Conservation (phyloP, 805 yeast species). For the Yarrowia alimentaria region DNA sequence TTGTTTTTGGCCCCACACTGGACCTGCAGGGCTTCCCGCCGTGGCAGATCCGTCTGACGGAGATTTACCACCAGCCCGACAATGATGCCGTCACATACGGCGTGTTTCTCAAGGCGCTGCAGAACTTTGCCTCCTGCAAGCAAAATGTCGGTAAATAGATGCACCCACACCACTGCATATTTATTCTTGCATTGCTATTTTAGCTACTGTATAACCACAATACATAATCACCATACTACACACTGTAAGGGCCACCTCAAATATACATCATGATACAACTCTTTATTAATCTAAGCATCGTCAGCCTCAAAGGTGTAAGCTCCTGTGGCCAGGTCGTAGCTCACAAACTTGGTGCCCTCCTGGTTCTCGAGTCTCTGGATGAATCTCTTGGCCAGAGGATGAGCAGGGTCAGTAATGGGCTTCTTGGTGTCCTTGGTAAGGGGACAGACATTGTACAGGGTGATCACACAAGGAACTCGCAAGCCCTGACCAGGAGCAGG, state of each 20-base stretch:
- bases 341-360: conserved; percentile 60
- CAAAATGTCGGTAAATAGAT: conserved; percentile 79
- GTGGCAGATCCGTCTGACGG: conserved; percentile 92
- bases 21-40: conserved; percentile 96
- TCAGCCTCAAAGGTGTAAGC: conserved; percentile 43
- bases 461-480: conserved; percentile 69
- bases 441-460: conserved; percentile 80
- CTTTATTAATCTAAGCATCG: conserved; percentile 18
- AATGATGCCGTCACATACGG: conserved; percentile 76
- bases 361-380: conserved; percentile 61
- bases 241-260: neutral
- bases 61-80: conserved; percentile 87
- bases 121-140: conserved; percentile 67
- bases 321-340: conserved; percentile 69
- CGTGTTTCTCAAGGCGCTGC: conserved; percentile 57
- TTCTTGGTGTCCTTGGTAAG: conserved; percentile 65
- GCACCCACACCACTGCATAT: conserved; percentile 10
- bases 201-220: too few species aligned
- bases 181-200: conserved; percentile 25
- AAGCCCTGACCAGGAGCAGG: conserved; percentile 81
- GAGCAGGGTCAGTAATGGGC: conserved; percentile 74
- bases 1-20: conserved; percentile 80
- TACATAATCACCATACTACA: too few species aligned
- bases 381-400: conserved; percentile 67
- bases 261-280: too few species aligned